Conservation (phyloP, 2,329 filamentous ascomycete genomes). For the Spiromastix sp. region DNA sequence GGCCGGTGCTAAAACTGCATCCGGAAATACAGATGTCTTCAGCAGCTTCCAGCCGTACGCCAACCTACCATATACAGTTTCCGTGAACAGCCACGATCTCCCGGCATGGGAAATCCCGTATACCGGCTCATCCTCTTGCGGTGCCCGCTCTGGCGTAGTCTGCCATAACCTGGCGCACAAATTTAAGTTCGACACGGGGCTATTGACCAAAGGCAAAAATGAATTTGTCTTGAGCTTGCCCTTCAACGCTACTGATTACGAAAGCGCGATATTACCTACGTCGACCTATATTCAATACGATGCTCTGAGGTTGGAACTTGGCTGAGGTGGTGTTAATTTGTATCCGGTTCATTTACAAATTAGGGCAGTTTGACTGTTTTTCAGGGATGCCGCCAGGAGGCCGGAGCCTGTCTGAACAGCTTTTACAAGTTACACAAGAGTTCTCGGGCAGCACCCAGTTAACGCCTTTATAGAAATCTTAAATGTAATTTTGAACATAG, state of each 20-base stretch:
- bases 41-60: slow-evolving; percentile 44
- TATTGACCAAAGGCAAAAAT: slow-evolving; percentile 45
- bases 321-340: too few relatives aligned
- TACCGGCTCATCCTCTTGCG: slow-evolving; percentile 48
- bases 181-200: slow-evolving; percentile 43
- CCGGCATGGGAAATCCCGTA: slow-evolving; percentile 49
- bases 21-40: slow-evolving; percentile 51
- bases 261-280: slow-evolving; percentile 45
- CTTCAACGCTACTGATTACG: slow-evolving; percentile 48
- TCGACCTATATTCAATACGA: slow-evolving; percentile 57
- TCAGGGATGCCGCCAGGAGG: too few relatives aligned
- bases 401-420: too few relatives aligned
- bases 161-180: slow-evolving; percentile 54
- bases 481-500: too few relatives aligned
- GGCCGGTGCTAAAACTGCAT: slow-evolving; percentile 51
- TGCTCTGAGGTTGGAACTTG: slow-evolving; percentile 50
- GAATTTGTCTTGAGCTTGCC: slow-evolving; percentile 49
- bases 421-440: too few relatives aligned
- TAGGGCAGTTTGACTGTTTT: too few relatives aligned
- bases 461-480: too few relatives aligned
- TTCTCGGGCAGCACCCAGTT: too few relatives aligned
- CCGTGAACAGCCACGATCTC: slow-evolving; percentile 35
- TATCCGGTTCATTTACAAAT: too few relatives aligned
- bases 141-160: slow-evolving; percentile 47
- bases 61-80: slow-evolving; percentile 44